Evolutionary conservation across 106 monocot genomes (phyloP), one percentile per base, ranked within the genome.

Genomic region (Dendrobium chrysotoxum): DNA sequence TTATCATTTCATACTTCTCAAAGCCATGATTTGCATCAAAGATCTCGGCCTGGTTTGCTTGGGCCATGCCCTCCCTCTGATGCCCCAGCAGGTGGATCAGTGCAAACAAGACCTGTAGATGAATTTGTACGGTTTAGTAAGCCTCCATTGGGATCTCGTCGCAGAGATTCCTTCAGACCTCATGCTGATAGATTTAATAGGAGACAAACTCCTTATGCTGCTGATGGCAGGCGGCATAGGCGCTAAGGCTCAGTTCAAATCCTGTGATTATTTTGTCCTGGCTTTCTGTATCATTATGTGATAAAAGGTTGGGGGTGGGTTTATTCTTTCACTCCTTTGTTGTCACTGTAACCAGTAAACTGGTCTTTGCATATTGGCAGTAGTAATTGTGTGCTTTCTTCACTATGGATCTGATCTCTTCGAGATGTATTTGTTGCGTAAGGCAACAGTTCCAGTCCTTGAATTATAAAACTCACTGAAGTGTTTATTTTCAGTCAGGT

Each of bases 21-120:
- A 41, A 74, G 18, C 74, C 40, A 28, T 28, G 74, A 74, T 74
- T 42, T 74, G 21, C 74, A 74, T n/a, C 74, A 74, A 74, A 41
- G 21, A 21, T 74, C n/a, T 74, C 74, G 21, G 74, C 74, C 20
- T 7, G 74, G 74, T 42, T 74, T 74, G 41, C 74, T 74, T 1
- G 74, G 74, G 40, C 41, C 74, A 74, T 41, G 74, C 41, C 74
- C 74, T 42, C 0, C 41, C 10, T 21, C 74, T 21, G 74, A 74
- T 9, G 74, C 74, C 7, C 41, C 21, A 8, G 41, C 74, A n/a
- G n/a, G 41, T 42, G 41, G n/a, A 40, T 6, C 20, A 40, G 0
- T 8, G 18, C 74, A 21, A 13, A 50, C 50, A 50, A 50, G 15
- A 50, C 50, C 50, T 50, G 3, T 13, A 50, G 50, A 13, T 50